Conservation (phyloP, 495 filamentous ascomycete species). For the Trichoderma reesei region DNA sequence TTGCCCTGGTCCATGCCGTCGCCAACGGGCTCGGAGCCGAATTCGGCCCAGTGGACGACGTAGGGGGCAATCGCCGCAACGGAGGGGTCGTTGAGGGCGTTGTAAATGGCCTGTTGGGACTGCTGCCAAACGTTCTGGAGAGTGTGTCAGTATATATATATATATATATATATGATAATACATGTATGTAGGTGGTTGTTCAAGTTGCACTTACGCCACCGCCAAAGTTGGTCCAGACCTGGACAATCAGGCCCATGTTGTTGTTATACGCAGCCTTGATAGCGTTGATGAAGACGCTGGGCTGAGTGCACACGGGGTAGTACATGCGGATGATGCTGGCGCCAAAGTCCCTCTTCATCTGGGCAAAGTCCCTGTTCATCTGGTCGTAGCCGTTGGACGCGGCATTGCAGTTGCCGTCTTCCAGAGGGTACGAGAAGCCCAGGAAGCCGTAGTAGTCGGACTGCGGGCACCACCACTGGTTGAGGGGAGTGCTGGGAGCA, state of each 20-base stretch:
- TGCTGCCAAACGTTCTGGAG: conserved; percentile 13
- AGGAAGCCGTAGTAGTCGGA: conserved; percentile 16
- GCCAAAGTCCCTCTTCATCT: conserved; percentile 14
- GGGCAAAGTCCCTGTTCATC: conserved; percentile 17
- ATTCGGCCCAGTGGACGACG: conserved; percentile 19
- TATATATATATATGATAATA: not conserved
- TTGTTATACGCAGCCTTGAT: conserved; percentile 14
- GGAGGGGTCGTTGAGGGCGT: conserved; percentile 13
- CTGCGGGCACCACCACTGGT: conserved; percentile 15
- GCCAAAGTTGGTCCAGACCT: conserved; percentile 18
- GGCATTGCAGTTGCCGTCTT: conserved; percentile 13
- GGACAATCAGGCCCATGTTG: conserved; percentile 16
- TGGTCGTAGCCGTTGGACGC: conserved; percentile 12
- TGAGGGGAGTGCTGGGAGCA: conserved; percentile 11
- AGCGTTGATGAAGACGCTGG: conserved; percentile 17
- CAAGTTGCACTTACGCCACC: conserved; percentile 10
- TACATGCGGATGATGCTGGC: conserved; percentile 16
- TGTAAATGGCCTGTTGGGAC: conserved; percentile 15
- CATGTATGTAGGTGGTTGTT: too few relatives aligned
- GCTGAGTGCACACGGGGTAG: conserved; percentile 15
- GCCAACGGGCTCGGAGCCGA: conserved; percentile 19
- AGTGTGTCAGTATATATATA: not conserved
- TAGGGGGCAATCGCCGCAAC: conserved; percentile 17
- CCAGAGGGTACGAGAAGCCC: conserved; percentile 17
- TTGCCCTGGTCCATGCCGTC: conserved; percentile 19